phyloP scores from a whole-genome alignment of 495 filamentous ascomycete genomes.

The Elasticomyces elasticus region DNA sequence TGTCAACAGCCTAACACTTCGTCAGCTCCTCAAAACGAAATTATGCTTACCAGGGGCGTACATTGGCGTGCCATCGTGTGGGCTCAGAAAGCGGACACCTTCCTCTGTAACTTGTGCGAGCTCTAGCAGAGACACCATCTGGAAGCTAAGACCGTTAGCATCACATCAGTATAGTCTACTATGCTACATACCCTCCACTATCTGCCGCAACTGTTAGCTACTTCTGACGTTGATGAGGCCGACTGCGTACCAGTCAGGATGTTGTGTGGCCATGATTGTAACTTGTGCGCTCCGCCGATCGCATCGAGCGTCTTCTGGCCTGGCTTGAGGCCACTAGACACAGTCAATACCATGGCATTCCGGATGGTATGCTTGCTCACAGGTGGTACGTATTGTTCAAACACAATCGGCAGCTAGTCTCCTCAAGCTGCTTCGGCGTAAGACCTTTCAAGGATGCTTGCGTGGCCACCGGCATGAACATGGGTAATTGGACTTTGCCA shows the following conservation, averaged over 20 bases:
- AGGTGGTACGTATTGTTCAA: slow-evolving; percentile 98
- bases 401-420: slow-evolving; percentile 80
- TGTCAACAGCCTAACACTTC: slow-evolving; percentile 52
- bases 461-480: slow-evolving; percentile 99
- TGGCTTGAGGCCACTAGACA: slow-evolving; percentile 62
- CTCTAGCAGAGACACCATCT: slow-evolving; percentile 96
- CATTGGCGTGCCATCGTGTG: slow-evolving; percentile 95
- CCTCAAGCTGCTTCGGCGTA: slow-evolving; percentile 81
- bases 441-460: slow-evolving; percentile 92
- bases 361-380: slow-evolving; percentile 6
- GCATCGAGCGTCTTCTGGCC: slow-evolving; percentile 79
- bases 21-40: not conserved
- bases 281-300: slow-evolving; percentile 81
- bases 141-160: slow-evolving; percentile 53
- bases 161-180: not conserved
- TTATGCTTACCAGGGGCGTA: not conserved
- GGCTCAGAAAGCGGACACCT: slow-evolving; percentile 86
- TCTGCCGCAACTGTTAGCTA: slow-evolving; percentile 39
- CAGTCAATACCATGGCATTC: slow-evolving; percentile 12
- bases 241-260: slow-evolving; percentile 54
- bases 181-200: slow-evolving; percentile 75
- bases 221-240: not conserved
- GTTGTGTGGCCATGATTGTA: slow-evolving; percentile 93
- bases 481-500: slow-evolving; percentile 76
- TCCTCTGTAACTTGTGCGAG: slow-evolving; percentile 90